Evolutionary conservation across 1,139 yeast genomes (phyloP).

Genomic region (Debaryomyces subglobosus): DNA sequence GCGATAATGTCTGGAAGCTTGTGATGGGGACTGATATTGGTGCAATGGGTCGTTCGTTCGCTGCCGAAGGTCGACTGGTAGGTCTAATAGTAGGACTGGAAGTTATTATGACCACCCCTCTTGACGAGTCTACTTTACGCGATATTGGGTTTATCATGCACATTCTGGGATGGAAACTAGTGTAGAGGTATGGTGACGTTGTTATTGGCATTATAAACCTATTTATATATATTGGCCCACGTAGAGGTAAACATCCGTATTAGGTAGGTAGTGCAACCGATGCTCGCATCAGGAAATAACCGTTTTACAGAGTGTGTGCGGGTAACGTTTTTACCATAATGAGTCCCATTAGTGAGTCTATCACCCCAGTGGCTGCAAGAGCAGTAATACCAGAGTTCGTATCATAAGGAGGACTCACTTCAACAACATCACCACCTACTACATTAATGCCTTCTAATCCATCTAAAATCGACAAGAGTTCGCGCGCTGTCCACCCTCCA

Average conservation of each 20-base stretch:
- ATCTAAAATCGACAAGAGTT: slow-evolving; percentile 49
- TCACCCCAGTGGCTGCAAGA: slow-evolving; percentile 56
- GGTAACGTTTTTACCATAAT: slow-evolving; percentile 29
- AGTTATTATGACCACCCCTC: neutral
- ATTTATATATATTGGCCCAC: neutral
- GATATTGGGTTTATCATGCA: neutral
- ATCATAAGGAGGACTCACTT: slow-evolving; percentile 56
- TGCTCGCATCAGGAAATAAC: neutral
- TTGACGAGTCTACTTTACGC: neutral
- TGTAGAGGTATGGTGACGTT: neutral
- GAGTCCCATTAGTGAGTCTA: slow-evolving; percentile 52
- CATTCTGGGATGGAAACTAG: neutral
- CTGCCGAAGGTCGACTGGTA: neutral
- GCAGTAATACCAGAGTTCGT: slow-evolving; percentile 52
- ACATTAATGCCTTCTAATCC: slow-evolving; percentile 52
- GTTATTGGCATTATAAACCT: neutral
- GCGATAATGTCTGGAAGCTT: neutral
- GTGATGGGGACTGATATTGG: neutral
- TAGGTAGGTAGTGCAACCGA: slow-evolving; percentile 3
- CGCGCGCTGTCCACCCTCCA: slow-evolving; percentile 57
- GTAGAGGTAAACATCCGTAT: neutral
- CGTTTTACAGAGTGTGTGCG: neutral
- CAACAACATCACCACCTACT: slow-evolving; percentile 62
- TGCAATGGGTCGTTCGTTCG: neutral
- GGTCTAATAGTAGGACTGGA: neutral